These are phyloP conservation scores for Aspergillus saccharolyticus DNA, from an alignment of 495 filamentous ascomycete species.

Conservation along the genomic window DNA sequence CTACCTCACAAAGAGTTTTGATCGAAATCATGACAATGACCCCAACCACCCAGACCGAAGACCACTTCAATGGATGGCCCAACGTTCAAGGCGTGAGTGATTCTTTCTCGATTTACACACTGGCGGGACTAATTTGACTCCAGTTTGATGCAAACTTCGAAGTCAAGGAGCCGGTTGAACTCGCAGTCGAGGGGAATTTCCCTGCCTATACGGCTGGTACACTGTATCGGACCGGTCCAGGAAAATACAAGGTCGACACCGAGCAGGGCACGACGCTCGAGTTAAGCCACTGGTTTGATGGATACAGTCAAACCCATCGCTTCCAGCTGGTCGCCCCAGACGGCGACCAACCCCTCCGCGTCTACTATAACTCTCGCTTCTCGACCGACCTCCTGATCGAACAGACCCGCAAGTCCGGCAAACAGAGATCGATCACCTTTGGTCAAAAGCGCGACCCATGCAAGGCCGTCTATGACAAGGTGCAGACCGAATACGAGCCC, in stretches of 20 bases:
- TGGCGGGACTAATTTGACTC: background rate
- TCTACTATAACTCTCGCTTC: conserved; percentile 69
- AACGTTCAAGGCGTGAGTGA: conserved; percentile 30
- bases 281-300: conserved; percentile 73
- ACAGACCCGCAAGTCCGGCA: conserved; percentile 49
- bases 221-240: conserved; percentile 70
- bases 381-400: conserved; percentile 54
- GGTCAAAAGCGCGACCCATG: conserved; percentile 65
- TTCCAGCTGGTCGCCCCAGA: conserved; percentile 56
- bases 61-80: conserved; percentile 31
- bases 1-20: too few relatives aligned
- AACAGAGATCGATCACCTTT: conserved; percentile 45
- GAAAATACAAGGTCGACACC: conserved; percentile 51
- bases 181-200: conserved; percentile 44
- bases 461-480: conserved; percentile 59
- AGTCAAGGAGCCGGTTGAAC: conserved; percentile 42
- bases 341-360: conserved; percentile 25
- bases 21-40: background rate
- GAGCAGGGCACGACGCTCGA: conserved; percentile 51
- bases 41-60: background rate
- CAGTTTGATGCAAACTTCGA: conserved; percentile 52
- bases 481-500: conserved; percentile 49
- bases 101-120: background rate
- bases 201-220: conserved; percentile 54
- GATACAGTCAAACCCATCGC: conserved; percentile 67